These are phyloP conservation scores for Kurtzmaniella natalensis DNA, from an alignment of 1,139 yeast species.

Conservation along the genomic window DNA sequence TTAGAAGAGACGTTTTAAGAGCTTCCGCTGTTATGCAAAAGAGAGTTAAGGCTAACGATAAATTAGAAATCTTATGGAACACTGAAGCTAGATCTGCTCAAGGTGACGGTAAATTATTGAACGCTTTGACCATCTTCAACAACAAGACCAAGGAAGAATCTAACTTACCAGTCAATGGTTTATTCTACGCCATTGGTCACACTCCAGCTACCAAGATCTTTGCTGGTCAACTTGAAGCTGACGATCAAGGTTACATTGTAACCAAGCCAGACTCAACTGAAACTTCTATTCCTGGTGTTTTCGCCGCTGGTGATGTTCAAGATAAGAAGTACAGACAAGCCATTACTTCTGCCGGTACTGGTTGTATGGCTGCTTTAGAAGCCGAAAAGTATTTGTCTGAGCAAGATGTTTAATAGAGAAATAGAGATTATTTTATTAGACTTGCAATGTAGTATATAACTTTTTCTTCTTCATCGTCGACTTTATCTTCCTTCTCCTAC, in stretches of 20 bases:
- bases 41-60: slow-evolving; percentile 77
- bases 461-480: background rate
- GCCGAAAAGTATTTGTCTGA: slow-evolving; percentile 82
- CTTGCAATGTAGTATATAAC: no score
- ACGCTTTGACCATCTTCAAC: slow-evolving; percentile 59
- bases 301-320: slow-evolving; percentile 99
- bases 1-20: slow-evolving; percentile 89
- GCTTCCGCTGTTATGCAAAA: slow-evolving; percentile 97
- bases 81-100: slow-evolving; percentile 83
- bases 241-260: slow-evolving; percentile 81
- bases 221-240: slow-evolving; percentile 72
- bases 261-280: slow-evolving; percentile 85
- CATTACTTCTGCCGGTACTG: slow-evolving; percentile 97
- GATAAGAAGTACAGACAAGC: slow-evolving; percentile 98
- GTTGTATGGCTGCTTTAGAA: slow-evolving; percentile 99
- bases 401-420: slow-evolving; percentile 34
- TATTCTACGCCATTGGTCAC: slow-evolving; percentile 98
- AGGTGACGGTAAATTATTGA: slow-evolving; percentile 83
- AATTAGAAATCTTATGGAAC: slow-evolving; percentile 86
- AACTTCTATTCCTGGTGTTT: slow-evolving; percentile 89
- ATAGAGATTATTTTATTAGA: background rate
- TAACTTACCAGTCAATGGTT: slow-evolving; percentile 80
- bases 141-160: slow-evolving; percentile 63
- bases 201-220: slow-evolving; percentile 86
- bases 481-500: background rate